These are phyloP conservation scores for Aspergillus costaricaensis DNA, from an alignment of 2,329 filamentous ascomycete genomes.

Conservation along the genomic window DNA sequence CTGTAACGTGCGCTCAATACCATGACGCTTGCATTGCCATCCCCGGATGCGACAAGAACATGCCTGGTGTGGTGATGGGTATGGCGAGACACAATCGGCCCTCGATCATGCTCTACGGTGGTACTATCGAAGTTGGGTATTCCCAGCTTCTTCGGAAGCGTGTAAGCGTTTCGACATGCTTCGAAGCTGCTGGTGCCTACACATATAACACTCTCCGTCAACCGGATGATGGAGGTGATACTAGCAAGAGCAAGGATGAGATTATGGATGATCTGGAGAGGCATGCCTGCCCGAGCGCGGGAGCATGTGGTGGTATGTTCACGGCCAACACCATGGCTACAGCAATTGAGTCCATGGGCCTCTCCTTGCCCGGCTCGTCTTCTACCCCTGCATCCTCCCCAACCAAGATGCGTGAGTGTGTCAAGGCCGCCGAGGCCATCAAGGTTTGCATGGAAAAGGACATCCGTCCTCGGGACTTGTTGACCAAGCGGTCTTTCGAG, in stretches of 20 bases:
- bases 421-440: slow-evolving; percentile 77
- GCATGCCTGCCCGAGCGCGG: slow-evolving; percentile 74
- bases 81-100: slow-evolving; percentile 89
- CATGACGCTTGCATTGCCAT: slow-evolving; percentile 94
- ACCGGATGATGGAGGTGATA: slow-evolving; percentile 64
- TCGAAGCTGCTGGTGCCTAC: slow-evolving; percentile 83
- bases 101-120: slow-evolving; percentile 93
- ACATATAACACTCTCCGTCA: slow-evolving; percentile 73
- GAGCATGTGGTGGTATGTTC: slow-evolving; percentile 90
- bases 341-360: slow-evolving; percentile 84
- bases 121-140: slow-evolving; percentile 85
- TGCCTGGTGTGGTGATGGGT: slow-evolving; percentile 90
- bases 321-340: slow-evolving; percentile 94
- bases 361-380: slow-evolving; percentile 79
- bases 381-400: slow-evolving; percentile 79
- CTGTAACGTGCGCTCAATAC: slow-evolving; percentile 85
- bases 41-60: slow-evolving; percentile 96
- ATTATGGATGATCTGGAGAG: slow-evolving; percentile 81
- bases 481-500: slow-evolving; percentile 79
- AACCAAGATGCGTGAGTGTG: slow-evolving; percentile 83
- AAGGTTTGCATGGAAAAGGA: slow-evolving; percentile 77
- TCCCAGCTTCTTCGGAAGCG: slow-evolving; percentile 72
- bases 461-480: slow-evolving; percentile 75
- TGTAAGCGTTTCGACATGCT: slow-evolving; percentile 87
- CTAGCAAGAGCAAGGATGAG: slow-evolving; percentile 69